phyloP scores from a whole-genome alignment of 805 yeast genomes.

The Torulaspora maleeae region DNA sequence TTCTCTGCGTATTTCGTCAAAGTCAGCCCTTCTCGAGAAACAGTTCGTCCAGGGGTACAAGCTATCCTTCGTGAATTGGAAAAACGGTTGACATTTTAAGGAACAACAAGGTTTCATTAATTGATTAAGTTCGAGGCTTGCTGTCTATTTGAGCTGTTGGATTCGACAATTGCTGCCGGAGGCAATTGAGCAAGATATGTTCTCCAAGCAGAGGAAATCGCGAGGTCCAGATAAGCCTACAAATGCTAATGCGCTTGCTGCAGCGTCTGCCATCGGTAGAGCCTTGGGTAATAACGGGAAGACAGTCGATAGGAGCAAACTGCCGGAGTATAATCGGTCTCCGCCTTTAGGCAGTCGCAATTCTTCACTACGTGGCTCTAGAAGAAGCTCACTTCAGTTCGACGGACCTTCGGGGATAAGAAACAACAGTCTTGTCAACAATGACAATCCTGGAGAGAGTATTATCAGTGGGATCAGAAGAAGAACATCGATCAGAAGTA shows the following conservation, averaged over 20 bases:
- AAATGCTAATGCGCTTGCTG: constrained; percentile 54
- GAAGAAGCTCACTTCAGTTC: constrained; percentile 10
- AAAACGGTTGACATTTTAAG: background rate
- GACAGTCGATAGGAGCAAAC: constrained; percentile 23
- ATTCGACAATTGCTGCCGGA: background rate
- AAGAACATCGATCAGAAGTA: constrained; percentile 7
- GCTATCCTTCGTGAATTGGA: background rate
- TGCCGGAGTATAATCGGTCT: constrained; percentile 24
- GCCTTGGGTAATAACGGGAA: constrained; percentile 39
- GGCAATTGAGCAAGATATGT: constrained; percentile 8
- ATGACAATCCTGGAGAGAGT: constrained; percentile 3
- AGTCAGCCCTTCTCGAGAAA: constrained; percentile 7
- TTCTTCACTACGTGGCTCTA: constrained; percentile 14
- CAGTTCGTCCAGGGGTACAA: constrained; percentile 6
- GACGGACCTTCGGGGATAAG: constrained; percentile 12
- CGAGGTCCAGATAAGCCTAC: constrained; percentile 25
- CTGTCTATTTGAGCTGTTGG: background rate
- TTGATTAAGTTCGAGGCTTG: background rate
- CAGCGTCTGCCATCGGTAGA: constrained; percentile 53
- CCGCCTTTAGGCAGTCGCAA: constrained; percentile 13
- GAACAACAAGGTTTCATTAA: background rate
- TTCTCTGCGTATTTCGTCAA: background rate
- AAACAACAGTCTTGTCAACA: constrained; percentile 2
- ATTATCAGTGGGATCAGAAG: constrained; percentile 5
- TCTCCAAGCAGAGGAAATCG: constrained; percentile 13